Evolutionary conservation across 2,329 filamentous ascomycete genomes (phyloP).

Genomic region (Leptographium wingfieldii): DNA sequence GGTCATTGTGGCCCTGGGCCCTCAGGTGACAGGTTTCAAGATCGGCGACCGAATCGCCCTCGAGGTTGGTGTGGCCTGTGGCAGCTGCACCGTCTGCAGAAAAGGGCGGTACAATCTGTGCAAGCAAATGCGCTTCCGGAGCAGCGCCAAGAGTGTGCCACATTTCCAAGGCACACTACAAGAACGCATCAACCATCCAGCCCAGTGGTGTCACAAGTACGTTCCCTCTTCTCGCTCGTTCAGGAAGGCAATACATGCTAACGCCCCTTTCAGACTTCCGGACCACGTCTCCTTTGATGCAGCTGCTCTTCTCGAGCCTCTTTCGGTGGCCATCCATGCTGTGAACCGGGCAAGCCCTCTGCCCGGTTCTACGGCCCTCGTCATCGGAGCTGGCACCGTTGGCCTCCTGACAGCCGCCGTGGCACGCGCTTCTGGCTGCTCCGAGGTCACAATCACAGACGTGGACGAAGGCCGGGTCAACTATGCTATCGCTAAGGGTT

Average conservation of each 20-base stretch:
- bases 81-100: conserved; percentile 36
- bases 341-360: conserved; percentile 40
- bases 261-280: conserved; percentile 32
- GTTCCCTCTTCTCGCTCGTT: conserved; percentile 11
- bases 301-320: conserved; percentile 47
- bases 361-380: conserved; percentile 43
- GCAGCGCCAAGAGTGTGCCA: conserved; percentile 49
- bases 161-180: conserved; percentile 52
- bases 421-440: conserved; percentile 47
- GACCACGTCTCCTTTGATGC: conserved; percentile 45
- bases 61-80: conserved; percentile 43
- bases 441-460: conserved; percentile 47
- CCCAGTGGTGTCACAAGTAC: conserved; percentile 49
- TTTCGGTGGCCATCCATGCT: conserved; percentile 50
- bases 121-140: conserved; percentile 48
- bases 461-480: conserved; percentile 45
- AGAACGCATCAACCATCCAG: conserved; percentile 50
- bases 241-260: neutral
- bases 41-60: conserved; percentile 46
- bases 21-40: conserved; percentile 37
- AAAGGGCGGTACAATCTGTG: conserved; percentile 49
- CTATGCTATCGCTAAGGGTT: conserved; percentile 45
- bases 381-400: conserved; percentile 53
- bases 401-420: conserved; percentile 51
- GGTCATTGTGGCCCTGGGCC: conserved; percentile 42